Conservation (phyloP, 352 stramenopile genomes). For the Pythium biforme region DNA sequence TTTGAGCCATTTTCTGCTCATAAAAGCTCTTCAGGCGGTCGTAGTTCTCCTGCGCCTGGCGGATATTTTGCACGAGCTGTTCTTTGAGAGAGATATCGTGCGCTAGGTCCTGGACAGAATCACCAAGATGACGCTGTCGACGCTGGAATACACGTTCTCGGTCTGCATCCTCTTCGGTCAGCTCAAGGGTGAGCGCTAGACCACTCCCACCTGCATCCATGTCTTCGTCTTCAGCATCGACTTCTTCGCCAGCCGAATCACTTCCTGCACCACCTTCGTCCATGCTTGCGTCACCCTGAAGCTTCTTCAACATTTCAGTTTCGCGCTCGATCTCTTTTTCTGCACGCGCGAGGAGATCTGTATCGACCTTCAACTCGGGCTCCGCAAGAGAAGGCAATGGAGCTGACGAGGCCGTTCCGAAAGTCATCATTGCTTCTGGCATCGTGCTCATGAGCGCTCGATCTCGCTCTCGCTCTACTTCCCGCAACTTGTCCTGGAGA, state of each 20-base stretch:
- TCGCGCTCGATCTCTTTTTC: conserved; percentile 82
- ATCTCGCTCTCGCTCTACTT: conserved; percentile 63
- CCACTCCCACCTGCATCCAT: conserved; percentile 35
- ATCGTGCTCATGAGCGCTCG: conserved; percentile 46
- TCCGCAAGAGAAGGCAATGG: conserved; percentile 34
- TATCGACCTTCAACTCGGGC: conserved; percentile 57
- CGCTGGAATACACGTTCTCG: conserved; percentile 83
- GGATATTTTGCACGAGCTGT: conserved; percentile 79
- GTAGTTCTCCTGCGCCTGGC: conserved; percentile 78
- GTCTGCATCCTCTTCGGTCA: conserved; percentile 64
- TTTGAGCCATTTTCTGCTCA: conserved; percentile 81
- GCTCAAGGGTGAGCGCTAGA: conserved; percentile 32
- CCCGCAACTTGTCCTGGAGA: conserved; percentile 75
- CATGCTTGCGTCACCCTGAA: conserved; percentile 54
- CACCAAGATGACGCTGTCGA: conserved; percentile 72
- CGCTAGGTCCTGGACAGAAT: conserved; percentile 75
- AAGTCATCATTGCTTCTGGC: conserved; percentile 18
- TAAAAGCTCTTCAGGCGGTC: conserved; percentile 82
- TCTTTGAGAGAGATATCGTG: conserved; percentile 88
- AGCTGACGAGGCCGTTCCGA: conserved; percentile 18
- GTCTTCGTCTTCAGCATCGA: conserved; percentile 41
- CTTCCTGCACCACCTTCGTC: conserved; percentile 36
- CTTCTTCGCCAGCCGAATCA: conserved; percentile 39
- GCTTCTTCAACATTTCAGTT: conserved; percentile 68
- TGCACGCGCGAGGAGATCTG: conserved; percentile 59